phyloP scores from a whole-genome alignment of 1,139 yeast genomes.

The Yamadazyma blattariae region DNA sequence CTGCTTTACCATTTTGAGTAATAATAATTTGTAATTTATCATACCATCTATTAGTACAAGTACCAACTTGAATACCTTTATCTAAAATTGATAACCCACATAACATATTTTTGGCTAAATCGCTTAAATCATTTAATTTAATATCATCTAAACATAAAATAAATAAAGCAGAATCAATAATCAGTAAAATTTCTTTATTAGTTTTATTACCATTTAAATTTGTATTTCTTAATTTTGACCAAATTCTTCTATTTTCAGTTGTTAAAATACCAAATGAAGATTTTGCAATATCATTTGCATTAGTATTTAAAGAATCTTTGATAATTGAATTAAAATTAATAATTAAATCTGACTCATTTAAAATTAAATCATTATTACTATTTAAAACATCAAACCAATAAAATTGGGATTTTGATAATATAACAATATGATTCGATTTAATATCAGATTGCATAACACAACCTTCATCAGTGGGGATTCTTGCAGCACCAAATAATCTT shows the following conservation, averaged over 20 bases:
- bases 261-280: constrained; percentile 87
- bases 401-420: constrained; percentile 82
- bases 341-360: constrained; percentile 72
- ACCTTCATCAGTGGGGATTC: constrained; percentile 77
- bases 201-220: constrained; percentile 39
- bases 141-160: constrained; percentile 81
- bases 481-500: constrained; percentile 78
- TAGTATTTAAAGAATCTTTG: constrained; percentile 63
- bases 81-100: constrained; percentile 81
- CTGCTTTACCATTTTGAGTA: constrained; percentile 90
- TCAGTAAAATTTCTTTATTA: constrained; percentile 68
- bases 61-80: constrained; percentile 87
- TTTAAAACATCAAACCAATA: constrained; percentile 94
- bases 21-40: constrained; percentile 87
- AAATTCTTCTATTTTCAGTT: constrained; percentile 79
- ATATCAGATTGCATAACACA: constrained; percentile 83
- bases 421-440: constrained; percentile 75
- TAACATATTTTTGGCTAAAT: constrained; percentile 76
- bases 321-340: constrained; percentile 74
- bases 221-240: constrained; percentile 73
- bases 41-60: constrained; percentile 94
- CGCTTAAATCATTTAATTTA: constrained; percentile 61
- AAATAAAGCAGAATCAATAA: constrained; percentile 78
- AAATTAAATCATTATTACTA: constrained; percentile 60
- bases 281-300: constrained; percentile 66